Evolutionary conservation across 176 grass and related monocot genomes (phyloP).

Genomic region (Calamus simplicifolius): DNA sequence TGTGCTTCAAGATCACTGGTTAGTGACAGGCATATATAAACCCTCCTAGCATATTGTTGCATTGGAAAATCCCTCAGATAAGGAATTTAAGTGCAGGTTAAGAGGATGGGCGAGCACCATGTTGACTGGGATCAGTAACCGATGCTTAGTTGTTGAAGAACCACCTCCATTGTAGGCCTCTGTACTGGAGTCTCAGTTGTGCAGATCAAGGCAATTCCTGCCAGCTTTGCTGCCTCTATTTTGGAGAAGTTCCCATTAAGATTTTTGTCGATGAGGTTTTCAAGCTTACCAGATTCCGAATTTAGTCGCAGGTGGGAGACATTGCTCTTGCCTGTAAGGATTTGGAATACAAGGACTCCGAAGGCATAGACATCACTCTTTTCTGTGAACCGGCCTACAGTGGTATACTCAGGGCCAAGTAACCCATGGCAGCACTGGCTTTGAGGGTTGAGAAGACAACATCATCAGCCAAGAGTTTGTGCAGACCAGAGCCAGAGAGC

Average conservation of each 20-base stretch:
- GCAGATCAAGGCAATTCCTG: conserved; percentile 36
- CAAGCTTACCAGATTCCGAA: conserved; percentile 16
- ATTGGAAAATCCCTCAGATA: too few relatives aligned
- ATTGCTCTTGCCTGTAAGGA: conserved; percentile 55
- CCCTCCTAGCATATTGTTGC: too few relatives aligned
- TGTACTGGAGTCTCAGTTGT: conserved; percentile 41
- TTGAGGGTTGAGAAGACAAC: conserved; percentile 85
- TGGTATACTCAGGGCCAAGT: conserved; percentile 70
- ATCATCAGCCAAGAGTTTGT: conserved; percentile 83
- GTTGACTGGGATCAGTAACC: neutral
- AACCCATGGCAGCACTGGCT: conserved; percentile 85
- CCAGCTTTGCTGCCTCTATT: conserved; percentile 48
- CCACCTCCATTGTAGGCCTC: conserved; percentile 58
- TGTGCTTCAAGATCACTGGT: too few relatives aligned
- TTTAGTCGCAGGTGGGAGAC: conserved; percentile 36
- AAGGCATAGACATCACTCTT: conserved; percentile 93
- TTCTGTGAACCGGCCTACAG: conserved; percentile 70
- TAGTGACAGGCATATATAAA: too few relatives aligned
- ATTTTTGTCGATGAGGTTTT: conserved; percentile 41
- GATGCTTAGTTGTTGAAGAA: conserved; percentile 51
- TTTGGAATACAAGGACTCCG: conserved; percentile 61
- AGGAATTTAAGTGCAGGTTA: too few relatives aligned
- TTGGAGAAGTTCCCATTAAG: conserved; percentile 40
- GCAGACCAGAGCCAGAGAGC: conserved; percentile 55
- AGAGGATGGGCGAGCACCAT: too few relatives aligned